Conservation (phyloP, 805 yeast species). For the Yamadazyma paraphyllophila region DNA sequence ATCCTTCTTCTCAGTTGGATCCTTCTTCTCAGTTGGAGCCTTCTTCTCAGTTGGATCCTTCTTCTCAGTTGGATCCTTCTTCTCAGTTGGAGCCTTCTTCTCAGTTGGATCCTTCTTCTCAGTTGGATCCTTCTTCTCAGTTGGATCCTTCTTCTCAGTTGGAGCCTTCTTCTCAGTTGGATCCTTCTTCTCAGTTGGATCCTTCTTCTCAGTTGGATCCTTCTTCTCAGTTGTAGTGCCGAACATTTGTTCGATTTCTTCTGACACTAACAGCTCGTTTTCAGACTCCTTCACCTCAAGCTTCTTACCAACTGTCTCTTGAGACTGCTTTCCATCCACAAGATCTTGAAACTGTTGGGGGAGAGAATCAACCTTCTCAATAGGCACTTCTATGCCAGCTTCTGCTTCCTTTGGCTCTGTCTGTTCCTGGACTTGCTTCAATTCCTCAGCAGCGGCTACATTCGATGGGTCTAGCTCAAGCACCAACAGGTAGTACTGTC, state of each 20-base stretch:
- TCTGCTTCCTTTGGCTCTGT: neutral
- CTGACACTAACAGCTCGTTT: neutral
- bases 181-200: neutral
- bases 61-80: neutral
- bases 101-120: neutral
- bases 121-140: neutral
- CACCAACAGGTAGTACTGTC: constrained; percentile 31
- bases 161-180: neutral
- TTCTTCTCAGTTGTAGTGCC: constrained; percentile 1
- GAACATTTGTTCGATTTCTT: constrained; percentile 20
- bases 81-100: neutral
- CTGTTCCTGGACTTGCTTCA: constrained; percentile 16
- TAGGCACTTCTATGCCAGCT: constrained; percentile 22
- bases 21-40: neutral
- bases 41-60: neutral
- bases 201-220: constrained; percentile 4
- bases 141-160: neutral
- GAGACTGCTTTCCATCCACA: constrained; percentile 4
- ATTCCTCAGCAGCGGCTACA: constrained; percentile 34
- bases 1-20: neutral
- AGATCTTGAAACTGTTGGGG: constrained; percentile 33
- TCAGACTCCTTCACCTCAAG: neutral
- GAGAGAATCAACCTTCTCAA: constrained; percentile 42
- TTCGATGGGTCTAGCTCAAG: constrained; percentile 43
- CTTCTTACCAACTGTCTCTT: neutral